phyloP scores from a whole-genome alignment of 2,329 filamentous ascomycete species.

The Coniochaeta hoffmannii region DNA sequence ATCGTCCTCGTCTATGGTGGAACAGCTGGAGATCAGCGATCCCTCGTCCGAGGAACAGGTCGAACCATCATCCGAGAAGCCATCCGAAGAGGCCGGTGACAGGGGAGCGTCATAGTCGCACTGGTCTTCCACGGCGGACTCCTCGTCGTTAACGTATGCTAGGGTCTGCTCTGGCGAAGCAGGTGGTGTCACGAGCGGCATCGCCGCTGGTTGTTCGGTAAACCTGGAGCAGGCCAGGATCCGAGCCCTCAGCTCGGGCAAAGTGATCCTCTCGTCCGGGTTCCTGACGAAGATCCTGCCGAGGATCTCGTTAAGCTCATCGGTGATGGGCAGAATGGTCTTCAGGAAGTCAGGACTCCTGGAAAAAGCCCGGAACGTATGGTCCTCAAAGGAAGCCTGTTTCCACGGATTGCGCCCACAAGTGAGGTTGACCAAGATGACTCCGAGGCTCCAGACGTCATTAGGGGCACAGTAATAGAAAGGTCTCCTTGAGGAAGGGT shows the following conservation, averaged over 20 bases:
- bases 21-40: constrained; percentile 46
- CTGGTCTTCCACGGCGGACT: constrained; percentile 29
- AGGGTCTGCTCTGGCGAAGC: constrained; percentile 34
- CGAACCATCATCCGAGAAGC: constrained; percentile 29
- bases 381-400: constrained; percentile 85
- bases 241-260: constrained; percentile 69
- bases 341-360: constrained; percentile 82
- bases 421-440: constrained; percentile 94
- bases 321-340: constrained; percentile 84
- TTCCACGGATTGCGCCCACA: constrained; percentile 99
- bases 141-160: constrained; percentile 42
- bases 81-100: constrained; percentile 40
- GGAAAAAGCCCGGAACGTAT: constrained; percentile 86
- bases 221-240: constrained; percentile 73
- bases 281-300: constrained; percentile 81
- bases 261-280: constrained; percentile 72
- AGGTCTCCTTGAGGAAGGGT: constrained; percentile 65
- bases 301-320: constrained; percentile 83
- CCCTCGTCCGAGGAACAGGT: constrained; percentile 45
- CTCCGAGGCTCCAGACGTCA: constrained; percentile 96
- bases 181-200: constrained; percentile 30
- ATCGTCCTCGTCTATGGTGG: constrained; percentile 44
- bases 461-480: constrained; percentile 91
- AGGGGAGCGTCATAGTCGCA: constrained; percentile 35
- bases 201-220: constrained; percentile 38